phyloP scores from a whole-genome alignment of 202 grass and related monocot species.

The Setaria viridis region DNA sequence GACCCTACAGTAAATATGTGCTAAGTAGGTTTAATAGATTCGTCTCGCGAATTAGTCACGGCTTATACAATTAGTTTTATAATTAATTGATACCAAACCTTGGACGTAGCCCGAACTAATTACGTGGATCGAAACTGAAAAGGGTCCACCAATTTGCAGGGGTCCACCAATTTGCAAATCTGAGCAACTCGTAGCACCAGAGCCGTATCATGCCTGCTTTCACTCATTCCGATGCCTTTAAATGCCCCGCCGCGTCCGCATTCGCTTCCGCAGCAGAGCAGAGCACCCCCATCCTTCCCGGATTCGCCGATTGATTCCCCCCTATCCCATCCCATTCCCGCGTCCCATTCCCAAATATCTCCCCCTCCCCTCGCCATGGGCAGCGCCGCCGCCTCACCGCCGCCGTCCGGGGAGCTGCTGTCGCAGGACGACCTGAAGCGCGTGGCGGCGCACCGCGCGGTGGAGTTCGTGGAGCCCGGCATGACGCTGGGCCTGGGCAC shows the following conservation, averaged over 20 bases:
- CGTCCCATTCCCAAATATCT: slow-evolving; percentile 20
- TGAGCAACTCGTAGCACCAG: too few species aligned
- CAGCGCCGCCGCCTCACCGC: slow-evolving; percentile 41
- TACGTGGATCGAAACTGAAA: too few species aligned
- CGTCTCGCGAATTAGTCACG: too few species aligned
- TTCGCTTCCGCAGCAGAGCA: too few species aligned
- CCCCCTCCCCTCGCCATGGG: slow-evolving; percentile 21
- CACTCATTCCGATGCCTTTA: slow-evolving; percentile 47
- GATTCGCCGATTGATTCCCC: slow-evolving; percentile 1
- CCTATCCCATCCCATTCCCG: slow-evolving; percentile 19
- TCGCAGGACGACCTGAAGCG: slow-evolving; percentile 84
- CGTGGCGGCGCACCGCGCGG: slow-evolving; percentile 70
- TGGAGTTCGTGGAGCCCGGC: slow-evolving; percentile 62
- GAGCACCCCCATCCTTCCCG: background rate
- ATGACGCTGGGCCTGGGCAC: slow-evolving; percentile 91
- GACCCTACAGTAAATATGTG: too few species aligned
- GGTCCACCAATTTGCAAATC: background rate
- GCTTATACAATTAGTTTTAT: too few species aligned
- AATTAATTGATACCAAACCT: too few species aligned
- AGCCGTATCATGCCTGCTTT: background rate
- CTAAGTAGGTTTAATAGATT: too few species aligned
- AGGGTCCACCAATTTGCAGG: background rate
- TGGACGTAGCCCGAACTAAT: too few species aligned
- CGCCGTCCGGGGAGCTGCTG: slow-evolving; percentile 4
- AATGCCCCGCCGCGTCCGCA: slow-evolving; percentile 16